Percentiles rank a stretch among this genome's conserved stretches.
phyloP scores from a whole-genome alignment of 345 rosid species.

The Linum tenue region DNA sequence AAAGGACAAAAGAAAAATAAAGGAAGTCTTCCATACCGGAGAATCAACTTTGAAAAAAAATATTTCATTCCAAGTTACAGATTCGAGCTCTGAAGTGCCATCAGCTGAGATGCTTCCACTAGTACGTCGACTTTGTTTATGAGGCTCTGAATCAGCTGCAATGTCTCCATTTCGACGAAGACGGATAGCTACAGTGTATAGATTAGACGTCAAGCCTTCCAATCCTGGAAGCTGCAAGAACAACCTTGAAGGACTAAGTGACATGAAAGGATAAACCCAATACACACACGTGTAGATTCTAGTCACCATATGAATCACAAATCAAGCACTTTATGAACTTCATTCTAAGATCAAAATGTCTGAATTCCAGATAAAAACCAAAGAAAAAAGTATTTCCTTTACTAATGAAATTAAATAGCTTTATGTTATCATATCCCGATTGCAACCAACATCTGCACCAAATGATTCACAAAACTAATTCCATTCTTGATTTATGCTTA shows the following conservation, averaged over 20 bases:
- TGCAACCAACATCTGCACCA: too few species aligned
- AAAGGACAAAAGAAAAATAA: background rate
- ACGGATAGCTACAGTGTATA: constrained; percentile 50
- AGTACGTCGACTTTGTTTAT: constrained; percentile 85
- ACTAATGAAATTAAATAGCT: too few species aligned
- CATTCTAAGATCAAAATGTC: too few species aligned
- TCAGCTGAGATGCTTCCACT: constrained; percentile 51
- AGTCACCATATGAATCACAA: too few species aligned
- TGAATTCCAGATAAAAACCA: too few species aligned
- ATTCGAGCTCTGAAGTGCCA: constrained; percentile 40
- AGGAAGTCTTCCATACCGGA: constrained; percentile 32
- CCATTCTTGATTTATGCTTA: too few species aligned
- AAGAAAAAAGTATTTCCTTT: too few species aligned
- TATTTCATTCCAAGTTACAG: constrained; percentile 72
- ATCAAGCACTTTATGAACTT: too few species aligned
- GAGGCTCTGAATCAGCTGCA: constrained; percentile 35
- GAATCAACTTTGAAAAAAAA: constrained; percentile 84
- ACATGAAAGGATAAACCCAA: constrained; percentile 14
- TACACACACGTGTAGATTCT: background rate
- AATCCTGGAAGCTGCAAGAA: constrained; percentile 52
- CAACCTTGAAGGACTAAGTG: background rate
- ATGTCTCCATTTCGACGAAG: constrained; percentile 42
- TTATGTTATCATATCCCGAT: too few species aligned
- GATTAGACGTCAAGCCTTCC: constrained; percentile 53
- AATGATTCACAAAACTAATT: too few species aligned